A percentile compares a stretch with the other conserved stretches of the same genome.
phyloP scores from a whole-genome alignment of 306 rosid species.

The Trifolium pratense region DNA sequence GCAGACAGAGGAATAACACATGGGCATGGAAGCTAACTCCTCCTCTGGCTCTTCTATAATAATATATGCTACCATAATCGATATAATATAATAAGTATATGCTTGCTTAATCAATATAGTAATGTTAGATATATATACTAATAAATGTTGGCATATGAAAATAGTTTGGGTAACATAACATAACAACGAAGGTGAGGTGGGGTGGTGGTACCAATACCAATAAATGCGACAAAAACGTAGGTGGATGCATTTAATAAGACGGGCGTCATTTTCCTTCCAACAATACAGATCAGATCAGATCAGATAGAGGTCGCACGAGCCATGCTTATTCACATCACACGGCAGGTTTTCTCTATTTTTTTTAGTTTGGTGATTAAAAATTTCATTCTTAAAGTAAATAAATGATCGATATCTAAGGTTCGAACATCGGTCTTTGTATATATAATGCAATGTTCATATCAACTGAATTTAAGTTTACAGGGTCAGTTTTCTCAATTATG shows the following conservation, averaged over 20 bases:
- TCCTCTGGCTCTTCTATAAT: neutral
- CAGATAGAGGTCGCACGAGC: neutral
- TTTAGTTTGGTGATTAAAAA: no score
- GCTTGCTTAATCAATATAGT: neutral
- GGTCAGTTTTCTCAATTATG: no score
- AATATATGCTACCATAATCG: neutral
- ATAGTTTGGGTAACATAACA: neutral
- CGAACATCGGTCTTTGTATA: no score
- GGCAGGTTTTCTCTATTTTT: neutral
- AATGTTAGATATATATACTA: neutral
- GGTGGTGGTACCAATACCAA: slow-evolving; percentile 1
- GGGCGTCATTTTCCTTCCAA: neutral
- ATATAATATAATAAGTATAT: slow-evolving; percentile 6
- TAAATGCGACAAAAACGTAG: slow-evolving; percentile 8
- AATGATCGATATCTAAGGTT: no score
- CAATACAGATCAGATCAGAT: neutral
- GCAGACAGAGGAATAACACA: slow-evolving; percentile 31
- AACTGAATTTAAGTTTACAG: no score
- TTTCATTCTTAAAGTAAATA: no score
- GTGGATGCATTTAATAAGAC: slow-evolving; percentile 6
- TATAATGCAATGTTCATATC: no score
- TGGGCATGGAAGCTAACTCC: neutral
- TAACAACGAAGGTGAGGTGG: neutral
- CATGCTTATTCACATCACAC: neutral
- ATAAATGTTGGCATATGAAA: neutral